phyloP scores from a whole-genome alignment of 768 basidiomycete species.

The Mycena venus region DNA sequence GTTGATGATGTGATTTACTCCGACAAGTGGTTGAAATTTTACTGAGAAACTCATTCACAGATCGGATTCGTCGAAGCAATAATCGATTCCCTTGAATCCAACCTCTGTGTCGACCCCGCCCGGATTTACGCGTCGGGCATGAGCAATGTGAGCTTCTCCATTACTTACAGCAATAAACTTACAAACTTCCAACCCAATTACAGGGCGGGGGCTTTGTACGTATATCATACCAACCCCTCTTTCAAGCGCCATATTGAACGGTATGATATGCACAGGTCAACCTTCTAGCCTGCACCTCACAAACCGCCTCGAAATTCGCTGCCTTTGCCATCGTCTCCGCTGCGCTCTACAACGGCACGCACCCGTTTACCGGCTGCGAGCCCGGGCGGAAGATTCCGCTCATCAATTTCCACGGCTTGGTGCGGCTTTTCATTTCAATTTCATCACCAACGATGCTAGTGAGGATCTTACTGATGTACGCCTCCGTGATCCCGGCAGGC shows the following conservation, averaged over 20 bases:
- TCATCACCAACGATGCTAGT: no score
- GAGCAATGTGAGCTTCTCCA: conserved; percentile 29
- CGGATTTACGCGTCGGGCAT: conserved; percentile 36
- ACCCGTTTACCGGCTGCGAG: conserved; percentile 23
- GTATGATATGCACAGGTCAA: conserved; percentile 26
- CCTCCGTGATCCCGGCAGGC: neutral
- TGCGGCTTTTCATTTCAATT: no score
- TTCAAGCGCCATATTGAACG: no score
- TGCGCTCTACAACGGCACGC: conserved; percentile 32
- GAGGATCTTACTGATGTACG: neutral
- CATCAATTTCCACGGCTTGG: conserved; percentile 30
- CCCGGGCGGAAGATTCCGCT: conserved; percentile 30
- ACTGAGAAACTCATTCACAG: neutral
- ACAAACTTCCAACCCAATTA: neutral
- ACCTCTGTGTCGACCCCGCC: conserved; percentile 34
- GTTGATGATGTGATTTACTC: conserved; percentile 30
- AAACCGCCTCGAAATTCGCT: conserved; percentile 23
- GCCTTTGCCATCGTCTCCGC: conserved; percentile 37
- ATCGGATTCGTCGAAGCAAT: conserved; percentile 27
- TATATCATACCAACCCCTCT: no score
- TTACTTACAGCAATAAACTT: no score
- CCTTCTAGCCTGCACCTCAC: conserved; percentile 33
- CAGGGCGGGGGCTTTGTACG: conserved; percentile 35
- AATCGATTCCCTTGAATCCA: conserved; percentile 17
- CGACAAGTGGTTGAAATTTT: no score